Evolutionary conservation across 1,284 basidiomycete genomes (phyloP).

Genomic region (Xerocomus minutiporus): DNA sequence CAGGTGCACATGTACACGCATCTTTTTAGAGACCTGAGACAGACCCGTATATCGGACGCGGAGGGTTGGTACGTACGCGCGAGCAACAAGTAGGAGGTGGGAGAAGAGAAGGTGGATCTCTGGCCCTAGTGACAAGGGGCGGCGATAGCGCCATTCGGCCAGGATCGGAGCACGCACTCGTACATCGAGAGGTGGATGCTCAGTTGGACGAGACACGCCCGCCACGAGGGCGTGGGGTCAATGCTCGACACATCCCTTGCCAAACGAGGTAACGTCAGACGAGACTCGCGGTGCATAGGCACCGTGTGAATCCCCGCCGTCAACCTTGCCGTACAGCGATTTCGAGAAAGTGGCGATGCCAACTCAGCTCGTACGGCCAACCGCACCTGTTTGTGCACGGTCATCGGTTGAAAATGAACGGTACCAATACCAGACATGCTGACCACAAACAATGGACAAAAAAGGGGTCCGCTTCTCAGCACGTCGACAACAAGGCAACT

Average conservation of each 20-base stretch:
- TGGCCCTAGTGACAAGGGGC: conserved; percentile 3
- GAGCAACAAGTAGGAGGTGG: neutral
- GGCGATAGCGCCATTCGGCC: conserved; percentile 12
- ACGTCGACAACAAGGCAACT: conserved; percentile 15
- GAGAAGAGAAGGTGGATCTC: conserved; percentile 5
- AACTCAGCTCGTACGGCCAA: conserved; percentile 11
- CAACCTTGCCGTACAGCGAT: conserved; percentile 5
- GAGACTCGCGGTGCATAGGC: neutral
- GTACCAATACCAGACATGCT: conserved; percentile 16
- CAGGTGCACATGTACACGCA: neutral
- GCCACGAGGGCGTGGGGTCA: neutral
- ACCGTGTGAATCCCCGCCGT: conserved; percentile 11
- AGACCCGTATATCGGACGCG: conserved; percentile 3
- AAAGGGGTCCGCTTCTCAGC: conserved; percentile 6
- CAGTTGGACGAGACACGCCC: neutral
- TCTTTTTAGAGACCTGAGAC: conserved; percentile 12
- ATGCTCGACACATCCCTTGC: neutral
- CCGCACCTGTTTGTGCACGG: conserved; percentile 11
- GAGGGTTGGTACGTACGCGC: neutral
- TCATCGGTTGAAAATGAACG: conserved; percentile 27
- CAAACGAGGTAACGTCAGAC: neutral
- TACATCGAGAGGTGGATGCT: neutral
- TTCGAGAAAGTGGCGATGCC: conserved; percentile 13
- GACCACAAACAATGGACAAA: conserved; percentile 5
- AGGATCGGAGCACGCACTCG: conserved; percentile 2